phyloP scores from a whole-genome alignment of 2,329 filamentous ascomycete species.

The Penicillium occitanis region DNA sequence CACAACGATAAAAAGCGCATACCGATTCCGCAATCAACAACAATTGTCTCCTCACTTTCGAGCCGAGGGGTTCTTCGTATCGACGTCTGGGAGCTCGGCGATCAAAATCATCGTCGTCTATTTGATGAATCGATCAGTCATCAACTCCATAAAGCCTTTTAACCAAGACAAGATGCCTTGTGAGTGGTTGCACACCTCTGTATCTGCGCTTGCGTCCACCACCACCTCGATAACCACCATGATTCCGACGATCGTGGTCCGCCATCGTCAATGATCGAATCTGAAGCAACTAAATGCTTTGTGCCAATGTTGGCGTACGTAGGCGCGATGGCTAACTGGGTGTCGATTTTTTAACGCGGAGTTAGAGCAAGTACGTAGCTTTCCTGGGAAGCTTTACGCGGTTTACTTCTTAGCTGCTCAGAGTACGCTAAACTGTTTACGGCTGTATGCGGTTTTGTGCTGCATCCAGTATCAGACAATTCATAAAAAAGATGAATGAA shows the following conservation, averaged over 20 bases:
- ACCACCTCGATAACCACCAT: conserved; percentile 51
- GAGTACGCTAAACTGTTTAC: conserved; percentile 9
- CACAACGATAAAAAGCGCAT: conserved; percentile 23
- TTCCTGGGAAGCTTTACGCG: conserved; percentile 6
- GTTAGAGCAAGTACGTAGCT: not conserved
- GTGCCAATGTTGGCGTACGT: too few species aligned
- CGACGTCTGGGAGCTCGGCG: conserved; percentile 70
- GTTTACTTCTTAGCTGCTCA: not conserved
- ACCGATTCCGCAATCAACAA: conserved; percentile 76
- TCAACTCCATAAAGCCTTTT: not conserved
- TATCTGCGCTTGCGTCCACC: conserved; percentile 70
- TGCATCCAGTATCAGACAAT: not conserved
- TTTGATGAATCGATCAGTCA: not conserved
- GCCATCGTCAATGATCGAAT: conserved; percentile 43
- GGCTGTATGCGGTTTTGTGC: conserved; percentile 4
- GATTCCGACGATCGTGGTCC: conserved; percentile 57
- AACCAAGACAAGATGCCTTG: not conserved
- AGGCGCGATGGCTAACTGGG: too few species aligned
- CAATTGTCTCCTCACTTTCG: conserved; percentile 74
- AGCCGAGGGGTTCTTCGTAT: conserved; percentile 69
- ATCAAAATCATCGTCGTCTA: conserved; percentile 75
- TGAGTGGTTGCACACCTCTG: conserved; percentile 60
- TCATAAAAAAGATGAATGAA: not conserved
- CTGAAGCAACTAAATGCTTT: not conserved
- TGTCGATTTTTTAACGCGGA: not conserved